A percentile compares a stretch with the other conserved stretches of the same genome.
Conservation (phyloP, 2,329 filamentous ascomycete genomes). For the Aspergillus brunneoviolaceus region DNA sequence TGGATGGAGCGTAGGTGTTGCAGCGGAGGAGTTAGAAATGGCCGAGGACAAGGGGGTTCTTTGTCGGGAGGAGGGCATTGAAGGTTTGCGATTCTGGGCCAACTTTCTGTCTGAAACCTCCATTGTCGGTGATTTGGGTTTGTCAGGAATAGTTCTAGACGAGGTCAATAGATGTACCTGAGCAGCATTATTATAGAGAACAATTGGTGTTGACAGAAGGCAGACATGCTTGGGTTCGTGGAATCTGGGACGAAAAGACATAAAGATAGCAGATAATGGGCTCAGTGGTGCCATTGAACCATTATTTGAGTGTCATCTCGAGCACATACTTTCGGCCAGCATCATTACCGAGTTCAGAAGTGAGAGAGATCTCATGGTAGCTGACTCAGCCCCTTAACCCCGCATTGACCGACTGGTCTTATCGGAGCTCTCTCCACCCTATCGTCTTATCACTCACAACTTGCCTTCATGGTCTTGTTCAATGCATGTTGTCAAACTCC, state of each 20-base stretch:
- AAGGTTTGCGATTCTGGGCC: slow-evolving; percentile 90
- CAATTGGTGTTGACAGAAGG: no score
- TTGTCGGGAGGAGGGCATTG: slow-evolving; percentile 87
- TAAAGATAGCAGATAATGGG: no score
- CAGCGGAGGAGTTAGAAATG: slow-evolving; percentile 94
- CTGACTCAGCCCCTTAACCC: not conserved
- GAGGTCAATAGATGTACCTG: not conserved
- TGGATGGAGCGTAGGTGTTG: slow-evolving; percentile 95
- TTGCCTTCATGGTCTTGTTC: not conserved
- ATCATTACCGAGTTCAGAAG: no score
- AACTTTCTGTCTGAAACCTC: slow-evolving; percentile 54
- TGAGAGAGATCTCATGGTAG: not conserved
- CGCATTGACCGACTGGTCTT: not conserved
- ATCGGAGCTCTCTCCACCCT: not conserved
- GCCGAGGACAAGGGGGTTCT: slow-evolving; percentile 85
- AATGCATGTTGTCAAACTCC: not conserved
- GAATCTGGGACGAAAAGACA: no score
- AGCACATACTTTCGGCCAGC: no score
- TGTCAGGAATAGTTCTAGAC: slow-evolving; percentile 4
- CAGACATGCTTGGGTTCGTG: no score
- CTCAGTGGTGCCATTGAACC: no score
- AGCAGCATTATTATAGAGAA: not conserved
- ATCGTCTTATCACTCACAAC: not conserved
- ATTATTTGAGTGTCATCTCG: no score
- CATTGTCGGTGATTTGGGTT: slow-evolving; percentile 3